phyloP scores from a whole-genome alignment of 331 rosid genomes.

The Quercus phellos region DNA sequence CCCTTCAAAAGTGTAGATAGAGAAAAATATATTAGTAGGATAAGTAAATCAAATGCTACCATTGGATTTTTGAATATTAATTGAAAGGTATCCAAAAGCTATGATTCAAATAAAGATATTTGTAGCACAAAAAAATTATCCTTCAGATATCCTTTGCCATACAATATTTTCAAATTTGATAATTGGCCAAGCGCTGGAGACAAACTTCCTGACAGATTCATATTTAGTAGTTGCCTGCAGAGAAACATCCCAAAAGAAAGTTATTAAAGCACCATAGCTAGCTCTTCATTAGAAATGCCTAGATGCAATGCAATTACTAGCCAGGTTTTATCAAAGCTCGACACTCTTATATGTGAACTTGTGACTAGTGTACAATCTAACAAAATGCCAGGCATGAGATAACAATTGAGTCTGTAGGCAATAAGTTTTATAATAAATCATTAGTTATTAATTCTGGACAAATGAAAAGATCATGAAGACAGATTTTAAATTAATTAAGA shows the following conservation, averaged over 20 bases:
- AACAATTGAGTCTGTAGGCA: not conserved
- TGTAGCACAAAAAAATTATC: not conserved
- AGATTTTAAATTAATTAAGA: not conserved
- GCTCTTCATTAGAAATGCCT: not conserved
- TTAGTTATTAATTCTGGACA: not conserved
- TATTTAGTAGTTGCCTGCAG: constrained; percentile 41
- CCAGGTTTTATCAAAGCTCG: constrained; percentile 13
- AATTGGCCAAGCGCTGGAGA: constrained; percentile 48
- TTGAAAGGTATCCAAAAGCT: not conserved
- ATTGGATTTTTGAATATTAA: not conserved
- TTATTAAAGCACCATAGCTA: not conserved
- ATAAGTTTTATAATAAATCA: not conserved
- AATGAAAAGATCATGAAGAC: constrained; percentile 10
- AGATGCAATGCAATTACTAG: not conserved
- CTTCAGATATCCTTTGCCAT: constrained; percentile 2
- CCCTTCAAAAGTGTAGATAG: constrained; percentile 27
- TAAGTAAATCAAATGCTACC: not conserved
- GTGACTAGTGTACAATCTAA: not conserved
- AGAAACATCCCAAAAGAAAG: not conserved
- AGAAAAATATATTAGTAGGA: not conserved
- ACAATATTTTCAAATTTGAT: constrained; percentile 36
- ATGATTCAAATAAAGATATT: not conserved
- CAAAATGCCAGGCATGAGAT: not conserved
- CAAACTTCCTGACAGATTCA: constrained; percentile 39
- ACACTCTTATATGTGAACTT: not conserved